Base-by-base conservation (phyloP, 192 early-diverging fungal genomes). In the Rhizophagus sp. region DNA sequence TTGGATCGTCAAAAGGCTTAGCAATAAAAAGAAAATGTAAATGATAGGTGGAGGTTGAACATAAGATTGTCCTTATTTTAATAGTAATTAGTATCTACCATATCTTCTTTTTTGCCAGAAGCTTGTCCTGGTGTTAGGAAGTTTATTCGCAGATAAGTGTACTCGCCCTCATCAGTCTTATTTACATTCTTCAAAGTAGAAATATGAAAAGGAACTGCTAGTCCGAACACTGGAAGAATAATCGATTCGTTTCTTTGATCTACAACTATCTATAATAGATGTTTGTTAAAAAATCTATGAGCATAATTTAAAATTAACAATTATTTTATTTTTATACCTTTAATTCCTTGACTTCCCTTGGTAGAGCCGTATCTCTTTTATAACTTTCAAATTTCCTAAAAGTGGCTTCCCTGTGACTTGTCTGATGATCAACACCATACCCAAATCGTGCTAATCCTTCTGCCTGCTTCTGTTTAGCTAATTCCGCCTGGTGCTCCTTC, bases 181-280 rank as follows among this genome's bases (percentile, higher is more conserved):
- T 90, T 93, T 9, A 95, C 92, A 82, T 95, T 98, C 81, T 99
- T 98, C 50, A 99, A 82, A 2, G 97, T 96, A 15, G 96, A 95
- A 75, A 99, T 95, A 83, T 99, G 98, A 89, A 99, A 98, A 39
- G 98, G 98, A 17, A 99, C 98, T 2, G 97, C 92, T 83, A 95
- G 90, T 25, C 97, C 97, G 81, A 97, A 97, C 57, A 99, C 93
- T 9, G 98, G 98, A 65, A 98, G 85, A 57, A 99, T 91, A 63
- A 99, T 88, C 7, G 97, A 89, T 62, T 98, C 95, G 52, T 90
- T 92, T 44, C 91, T 90, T 72, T 90, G 87, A 85, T 99, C 98
- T 0, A 99, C 96, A 61, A 94, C 78, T 81, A 99, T 98, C 92
- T 95, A 82, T 11, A 80, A 52, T 30, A 17, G 15, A 25, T 12